These are phyloP conservation scores for Saturnispora silvae DNA, from an alignment of 805 yeast species.

Conservation along the genomic window DNA sequence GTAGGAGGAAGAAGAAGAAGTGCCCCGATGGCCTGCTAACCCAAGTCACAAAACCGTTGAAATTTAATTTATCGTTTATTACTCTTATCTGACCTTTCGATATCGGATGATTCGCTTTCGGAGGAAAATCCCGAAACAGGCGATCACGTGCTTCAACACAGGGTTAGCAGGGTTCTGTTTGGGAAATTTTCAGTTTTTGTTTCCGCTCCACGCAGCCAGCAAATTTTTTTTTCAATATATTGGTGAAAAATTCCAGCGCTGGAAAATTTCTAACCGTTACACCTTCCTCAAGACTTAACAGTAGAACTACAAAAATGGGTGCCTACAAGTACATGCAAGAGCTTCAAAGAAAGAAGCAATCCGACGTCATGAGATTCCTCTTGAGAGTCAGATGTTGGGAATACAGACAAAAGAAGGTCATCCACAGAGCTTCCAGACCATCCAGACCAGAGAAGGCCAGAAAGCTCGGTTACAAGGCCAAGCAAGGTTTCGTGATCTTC, in stretches of 20 bases:
- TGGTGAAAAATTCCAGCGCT: no score
- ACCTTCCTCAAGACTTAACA: no score
- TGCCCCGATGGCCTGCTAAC: no score
- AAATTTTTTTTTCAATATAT: no score
- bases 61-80: no score
- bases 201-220: background rate
- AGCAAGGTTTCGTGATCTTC: conserved; percentile 98
- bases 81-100: no score
- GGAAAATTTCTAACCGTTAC: no score
- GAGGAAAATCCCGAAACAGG: no score
- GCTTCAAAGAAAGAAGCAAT: conserved; percentile 99
- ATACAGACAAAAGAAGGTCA: conserved; percentile 97
- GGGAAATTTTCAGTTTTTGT: background rate
- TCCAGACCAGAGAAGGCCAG: conserved; percentile 99
- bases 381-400: conserved; percentile 99
- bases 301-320: conserved; percentile 84
- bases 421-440: conserved; percentile 98
- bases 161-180: conserved; percentile 1
- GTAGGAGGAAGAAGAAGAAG: no score
- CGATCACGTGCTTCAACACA: conserved; percentile 5
- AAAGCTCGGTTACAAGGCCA: conserved; percentile 99
- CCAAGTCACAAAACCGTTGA: no score
- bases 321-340: conserved; percentile 99
- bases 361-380: conserved; percentile 97
- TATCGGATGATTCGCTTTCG: no score